Base-by-base conservation (phyloP, 2,329 filamentous ascomycete species). In the Pseudogymnoascus sp. region DNA sequence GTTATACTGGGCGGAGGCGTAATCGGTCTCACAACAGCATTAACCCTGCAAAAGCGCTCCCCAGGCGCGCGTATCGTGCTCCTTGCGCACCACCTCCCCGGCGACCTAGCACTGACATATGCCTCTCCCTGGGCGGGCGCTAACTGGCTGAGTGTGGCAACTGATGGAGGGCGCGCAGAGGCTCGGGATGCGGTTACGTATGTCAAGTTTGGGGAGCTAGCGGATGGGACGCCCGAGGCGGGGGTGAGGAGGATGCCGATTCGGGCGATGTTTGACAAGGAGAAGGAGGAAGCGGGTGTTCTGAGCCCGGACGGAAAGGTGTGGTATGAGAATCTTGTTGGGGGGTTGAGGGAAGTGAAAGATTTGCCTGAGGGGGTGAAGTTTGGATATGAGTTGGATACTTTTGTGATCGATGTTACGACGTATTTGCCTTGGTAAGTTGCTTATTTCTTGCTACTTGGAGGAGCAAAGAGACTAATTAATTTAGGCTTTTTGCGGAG, bases 281-380 rank as follows among this genome's bases (percentile, higher is more conserved):
- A 60, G 35, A 60, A 14, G 37, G 54, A 25, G 38, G 67, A 73
- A 47, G 66, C 70, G 11, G 72, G 69, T 0, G 57, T 74, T n/a
- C 61, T 76, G 61, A 76, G 69, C 7, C 61, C 67, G 22, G 71
- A 60, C 20, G 72, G 72, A 0, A 74, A 72, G 58, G 63, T 77
- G 4, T 77, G 76, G 76, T 77, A 76, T 64, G 74, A 76, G 14
- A 62, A 73, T 37, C 41, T 63, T 78, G 35, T 76, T 0, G 75
- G 74, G 0, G 76, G 74, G 0, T 58, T 76, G 25, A 64, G 65
- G 16, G 30, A 68, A 3, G 59, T 78, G 18, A 60, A 66, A 0
- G 70, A 74, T 33, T 57, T 76, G 54, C 75, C 75, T 0, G 58
- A 67, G 11, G 73, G 68, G 4, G 71, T 73, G 1, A 67, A 68